phyloP scores from a whole-genome alignment of 208 protist species.

The Naegleria fowleri region DNA sequence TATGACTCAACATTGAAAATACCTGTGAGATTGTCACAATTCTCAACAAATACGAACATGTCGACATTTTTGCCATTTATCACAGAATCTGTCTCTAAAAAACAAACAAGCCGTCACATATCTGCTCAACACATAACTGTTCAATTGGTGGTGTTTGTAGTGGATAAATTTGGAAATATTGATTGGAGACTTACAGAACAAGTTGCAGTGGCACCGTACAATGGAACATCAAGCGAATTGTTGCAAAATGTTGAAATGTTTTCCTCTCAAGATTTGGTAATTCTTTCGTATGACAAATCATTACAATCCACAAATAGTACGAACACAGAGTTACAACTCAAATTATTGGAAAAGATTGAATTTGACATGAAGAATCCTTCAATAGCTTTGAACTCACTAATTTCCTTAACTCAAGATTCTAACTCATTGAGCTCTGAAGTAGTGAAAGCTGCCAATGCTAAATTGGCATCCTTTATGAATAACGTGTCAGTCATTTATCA shows the following conservation, averaged over 20 bases:
- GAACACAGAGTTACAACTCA: not conserved
- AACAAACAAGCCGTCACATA: not conserved
- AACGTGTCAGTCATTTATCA: not conserved
- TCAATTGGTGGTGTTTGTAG: not conserved
- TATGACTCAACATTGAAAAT: not conserved
- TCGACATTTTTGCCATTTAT: not conserved
- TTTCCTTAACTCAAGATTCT: not conserved
- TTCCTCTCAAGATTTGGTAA: not conserved
- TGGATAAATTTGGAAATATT: not conserved
- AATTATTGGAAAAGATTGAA: not conserved
- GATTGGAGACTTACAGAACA: not conserved
- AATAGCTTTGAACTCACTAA: not conserved
- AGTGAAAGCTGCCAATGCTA: not conserved
- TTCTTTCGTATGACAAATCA: not conserved
- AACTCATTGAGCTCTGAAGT: not conserved
- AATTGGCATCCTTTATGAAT: not conserved
- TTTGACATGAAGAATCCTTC: not conserved
- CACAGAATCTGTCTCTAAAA: no score
- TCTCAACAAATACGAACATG: not conserved
- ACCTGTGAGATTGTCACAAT: not conserved
- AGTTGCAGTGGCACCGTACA: not conserved
- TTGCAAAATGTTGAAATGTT: not conserved
- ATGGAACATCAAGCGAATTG: not conserved
- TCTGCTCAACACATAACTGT: not conserved
- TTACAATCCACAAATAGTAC: not conserved